Evolutionary conservation across 2,329 filamentous ascomycete species (phyloP), one percentile per base, ranked within the genome.

Genomic region (Ophiostoma pallidulum): DNA sequence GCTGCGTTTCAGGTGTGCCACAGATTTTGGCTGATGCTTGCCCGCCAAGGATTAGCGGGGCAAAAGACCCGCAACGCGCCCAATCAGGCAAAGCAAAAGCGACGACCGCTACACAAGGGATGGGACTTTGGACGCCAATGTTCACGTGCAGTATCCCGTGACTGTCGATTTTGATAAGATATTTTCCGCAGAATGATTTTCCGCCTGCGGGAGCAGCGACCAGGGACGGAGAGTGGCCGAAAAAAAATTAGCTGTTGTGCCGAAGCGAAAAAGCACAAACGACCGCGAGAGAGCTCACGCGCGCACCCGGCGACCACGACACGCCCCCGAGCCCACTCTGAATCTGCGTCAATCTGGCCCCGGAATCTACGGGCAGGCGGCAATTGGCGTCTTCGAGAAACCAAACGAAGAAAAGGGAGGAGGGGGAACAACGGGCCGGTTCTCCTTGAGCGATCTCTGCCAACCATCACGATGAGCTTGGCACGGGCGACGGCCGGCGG

Each of bases 1-100:
- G 41, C 42, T 22, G 53, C 55, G 71, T 73, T 74, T 74, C 71
- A 73, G 64, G 58, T 48, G 54, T 72, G 70, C 60, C 57, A 55
- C 66, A 69, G 62, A 67, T 57, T 65, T n/a, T 58, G 61, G 60
- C 59, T 59, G 59, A 62, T 62, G 55, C 41, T 46, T 20, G 41
- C 32, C 19, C n/a, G n/a, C n/a, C n/a, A n/a, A n/a, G n/a, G n/a
- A 20, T 37, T 36, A 37, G 28, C 32, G 24, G 42, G 33, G 22
- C 6, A 14, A 20, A 18, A n/a, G 5, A 9, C 35, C 5, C 5
- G 5, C 22, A 36, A 36, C 24, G 32, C 33, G 33, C n/a, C n/a
- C n/a, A n/a, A n/a, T n/a, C n/a, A n/a, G n/a, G 33, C 35, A n/a
- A 38, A 24, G 35, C 26, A 20, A 18, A 38, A 37, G 14, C 20